Evolutionary conservation across 257 asterid genomes (phyloP), one percentile per base, ranked within the genome.

Genomic region (Nicotiana knightiana): DNA sequence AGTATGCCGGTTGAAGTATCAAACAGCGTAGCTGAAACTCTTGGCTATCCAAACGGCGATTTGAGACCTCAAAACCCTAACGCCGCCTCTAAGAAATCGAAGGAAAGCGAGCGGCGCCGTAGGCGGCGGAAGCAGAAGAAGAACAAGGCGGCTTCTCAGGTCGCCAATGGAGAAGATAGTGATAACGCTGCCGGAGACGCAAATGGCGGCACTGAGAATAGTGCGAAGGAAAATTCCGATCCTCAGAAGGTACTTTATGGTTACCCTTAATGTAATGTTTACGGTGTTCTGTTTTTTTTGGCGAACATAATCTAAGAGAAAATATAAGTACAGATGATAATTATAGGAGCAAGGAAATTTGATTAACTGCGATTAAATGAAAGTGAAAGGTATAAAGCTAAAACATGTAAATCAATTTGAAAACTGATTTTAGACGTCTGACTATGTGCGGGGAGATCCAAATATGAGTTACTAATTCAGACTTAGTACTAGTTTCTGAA

Each of bases 91-190:
- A 93, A 90, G 92, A 92, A 93, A 86, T 91, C 91, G 63, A 88
- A 90, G 81, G 99, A 93, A 81, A 89, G 80, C 64, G 98, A 93
- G 71, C 90, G 94, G 15, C 97, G 99, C 76, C 87, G 98, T 88
- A 92, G 99, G 93, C 88, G 99, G 85, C 92, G 99, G 85, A 96
- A 96, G 82, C 97, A 93, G 93, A 96, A 96, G 95, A 96, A 96
- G 93, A 93, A 89, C 84, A 96, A 89, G 51, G 51, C 81, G n/a
- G 85, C 86, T 15, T 53, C 83, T 82, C 30, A 73, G 62, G 79
- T 48, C 3, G 82, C 87, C 16, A 85, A 86, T 54, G 97, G 93
- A 75, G 89, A 88, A 43, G 94, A 89, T 32, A 89, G 89, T 77
- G 94, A 88, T 54, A 81, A 88, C 28, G 93, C 85, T 9, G 84